These are phyloP conservation scores for Pichiaceae sp. DNA, from an alignment of 1,139 yeast genomes.

Conservation along the genomic window DNA sequence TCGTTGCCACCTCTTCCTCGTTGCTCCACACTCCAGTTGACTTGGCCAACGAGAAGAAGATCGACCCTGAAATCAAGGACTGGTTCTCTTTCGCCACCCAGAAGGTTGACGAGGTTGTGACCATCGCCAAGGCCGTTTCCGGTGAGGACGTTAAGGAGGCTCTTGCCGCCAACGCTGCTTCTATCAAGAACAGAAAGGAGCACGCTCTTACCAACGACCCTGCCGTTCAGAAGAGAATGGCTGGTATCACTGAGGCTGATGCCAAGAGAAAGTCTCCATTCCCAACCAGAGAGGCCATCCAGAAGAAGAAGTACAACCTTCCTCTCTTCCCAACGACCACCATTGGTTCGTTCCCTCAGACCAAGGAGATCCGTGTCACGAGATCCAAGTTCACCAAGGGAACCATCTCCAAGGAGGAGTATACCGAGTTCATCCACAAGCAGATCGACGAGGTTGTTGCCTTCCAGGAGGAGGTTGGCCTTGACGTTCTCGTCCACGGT, in stretches of 20 bases:
- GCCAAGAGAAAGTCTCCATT: conserved; percentile 84
- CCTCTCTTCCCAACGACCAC: conserved; percentile 99
- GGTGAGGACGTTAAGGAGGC: conserved; percentile 63
- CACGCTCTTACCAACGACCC: conserved; percentile 88
- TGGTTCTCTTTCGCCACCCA: conserved; percentile 99
- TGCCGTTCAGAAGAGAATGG: conserved; percentile 82
- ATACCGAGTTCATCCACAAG: conserved; percentile 91
- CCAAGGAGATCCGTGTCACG: conserved; percentile 96
- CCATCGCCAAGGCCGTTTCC: conserved; percentile 80
- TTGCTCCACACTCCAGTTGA: conserved; percentile 98
- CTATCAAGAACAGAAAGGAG: conserved; percentile 77
- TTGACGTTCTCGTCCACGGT: conserved; percentile 98
- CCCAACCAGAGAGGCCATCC: conserved; percentile 80
- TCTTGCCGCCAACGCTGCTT: conserved; percentile 78
- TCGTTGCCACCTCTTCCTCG: conserved; percentile 86
- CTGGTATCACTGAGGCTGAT: conserved; percentile 68
- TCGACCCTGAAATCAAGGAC: conserved; percentile 85
- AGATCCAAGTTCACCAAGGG: conserved; percentile 98
- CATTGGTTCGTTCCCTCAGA: conserved; percentile 99
- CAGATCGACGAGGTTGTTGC: conserved; percentile 93
- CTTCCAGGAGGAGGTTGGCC: conserved; percentile 98
- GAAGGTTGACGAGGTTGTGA: conserved; percentile 85
- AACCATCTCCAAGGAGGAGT: conserved; percentile 86
- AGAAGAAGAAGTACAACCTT: conserved; percentile 79
- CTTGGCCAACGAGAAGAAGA: conserved; percentile 82